Evolutionary conservation across 2,329 filamentous ascomycete genomes (phyloP), one percentile per base, ranked within the genome.

Genomic region (Chalara sp.): DNA sequence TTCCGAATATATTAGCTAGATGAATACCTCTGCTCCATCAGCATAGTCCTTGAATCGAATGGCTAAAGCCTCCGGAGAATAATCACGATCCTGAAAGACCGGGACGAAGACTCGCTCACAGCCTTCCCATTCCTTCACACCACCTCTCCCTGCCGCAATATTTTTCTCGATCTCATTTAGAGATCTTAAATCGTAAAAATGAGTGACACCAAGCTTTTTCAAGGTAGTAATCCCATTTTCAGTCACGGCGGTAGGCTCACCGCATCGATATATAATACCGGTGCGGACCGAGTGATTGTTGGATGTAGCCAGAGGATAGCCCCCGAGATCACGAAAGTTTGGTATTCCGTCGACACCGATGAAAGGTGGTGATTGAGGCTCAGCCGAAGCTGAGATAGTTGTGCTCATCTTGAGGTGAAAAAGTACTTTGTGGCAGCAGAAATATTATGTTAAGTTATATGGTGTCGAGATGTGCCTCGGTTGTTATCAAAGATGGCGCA

Each of bases 271-370:
- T 51, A 86, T 69, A 32, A 82, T 61, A 32, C 74, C 72, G 28
- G 69, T 69, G 30, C 76, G 75, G 53, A 87, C 64, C 48, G 65
- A 68, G 62, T 65, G 69, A 47, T 50, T 60, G 7, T 65, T 60
- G 10, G 60, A 51, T 4, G 56, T 59, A 30, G 65, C 51, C 44
- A 79, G 63, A 7, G 74, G 69, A 56, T 83, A 80, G 43, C 81
- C 81, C 55, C 83, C 83, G 30, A 85, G 69, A 63, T 87, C 83
- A 49, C 86, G 77, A 63, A 89, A 83, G 68, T 89, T 89, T 55
- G 72, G 73, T 35, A 88, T 73, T 21, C 83, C 83, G 2, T 74
- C 68, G 33, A 85, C 69, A 48, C 63, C 50, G 51, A 75, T 59
- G 59, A 80, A 81, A 7, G 77, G 76, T 12, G 74, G 73, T 4